These are phyloP conservation scores for Dissophora ornata DNA, from an alignment of 192 early-diverging fungal species.

Conservation along the genomic window DNA sequence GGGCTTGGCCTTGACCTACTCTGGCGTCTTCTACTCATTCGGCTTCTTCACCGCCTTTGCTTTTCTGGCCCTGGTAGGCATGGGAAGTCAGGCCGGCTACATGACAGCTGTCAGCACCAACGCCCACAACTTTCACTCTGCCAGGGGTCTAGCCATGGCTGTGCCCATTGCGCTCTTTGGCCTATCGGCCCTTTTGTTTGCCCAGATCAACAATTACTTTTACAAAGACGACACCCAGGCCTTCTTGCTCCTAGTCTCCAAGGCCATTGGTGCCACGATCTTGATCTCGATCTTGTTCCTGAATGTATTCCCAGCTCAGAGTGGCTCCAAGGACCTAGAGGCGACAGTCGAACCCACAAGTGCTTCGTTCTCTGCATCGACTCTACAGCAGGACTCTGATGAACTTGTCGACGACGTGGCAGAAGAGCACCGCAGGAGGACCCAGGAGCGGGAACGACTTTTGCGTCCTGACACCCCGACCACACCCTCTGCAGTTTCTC, in stretches of 20 bases:
- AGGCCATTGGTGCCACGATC: constrained; percentile 58
- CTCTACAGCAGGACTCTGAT: background rate
- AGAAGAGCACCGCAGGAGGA: constrained; percentile 23
- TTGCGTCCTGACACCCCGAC: background rate
- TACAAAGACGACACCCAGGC: constrained; percentile 62
- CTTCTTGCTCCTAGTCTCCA: constrained; percentile 65
- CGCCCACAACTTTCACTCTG: constrained; percentile 66
- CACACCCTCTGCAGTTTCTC: background rate
- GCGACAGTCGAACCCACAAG: constrained; percentile 1
- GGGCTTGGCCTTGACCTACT: constrained; percentile 39
- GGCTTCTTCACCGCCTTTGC: constrained; percentile 57
- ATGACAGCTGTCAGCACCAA: constrained; percentile 72
- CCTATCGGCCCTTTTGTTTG: constrained; percentile 71
- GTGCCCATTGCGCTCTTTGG: constrained; percentile 69
- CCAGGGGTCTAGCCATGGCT: constrained; percentile 69
- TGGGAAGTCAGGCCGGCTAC: constrained; percentile 70
- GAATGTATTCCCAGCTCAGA: constrained; percentile 13
- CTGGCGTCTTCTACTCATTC: constrained; percentile 25
- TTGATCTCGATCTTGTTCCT: constrained; percentile 49
- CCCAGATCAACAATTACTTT: constrained; percentile 63
- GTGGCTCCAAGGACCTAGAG: background rate
- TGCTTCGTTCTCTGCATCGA: background rate
- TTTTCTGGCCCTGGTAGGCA: constrained; percentile 66
- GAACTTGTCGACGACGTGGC: constrained; percentile 9
- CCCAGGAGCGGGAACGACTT: constrained; percentile 24